Evolutionary conservation across 768 basidiomycete species (phyloP).

Genomic region (Tricholomella constricta): DNA sequence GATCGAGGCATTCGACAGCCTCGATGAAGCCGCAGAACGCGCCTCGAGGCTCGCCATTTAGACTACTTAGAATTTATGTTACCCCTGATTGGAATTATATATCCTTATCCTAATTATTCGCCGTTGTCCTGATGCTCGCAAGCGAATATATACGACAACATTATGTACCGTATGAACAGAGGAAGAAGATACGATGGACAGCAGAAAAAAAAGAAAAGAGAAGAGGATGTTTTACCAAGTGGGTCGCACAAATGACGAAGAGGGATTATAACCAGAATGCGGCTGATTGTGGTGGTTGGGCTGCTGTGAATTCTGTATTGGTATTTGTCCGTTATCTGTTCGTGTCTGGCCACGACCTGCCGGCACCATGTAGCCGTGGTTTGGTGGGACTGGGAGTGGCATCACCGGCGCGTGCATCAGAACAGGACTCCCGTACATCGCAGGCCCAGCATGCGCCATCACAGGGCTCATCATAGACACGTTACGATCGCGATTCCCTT

Average conservation of each 20-base stretch:
- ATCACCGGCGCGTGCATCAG: conserved; percentile 64
- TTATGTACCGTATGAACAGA: conserved; percentile 43
- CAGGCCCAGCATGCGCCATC: conserved; percentile 56
- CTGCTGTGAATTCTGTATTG: conserved; percentile 38
- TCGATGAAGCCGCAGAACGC: conserved; percentile 88
- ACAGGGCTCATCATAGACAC: conserved; percentile 73
- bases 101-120: conserved; percentile 14
- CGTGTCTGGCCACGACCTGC: conserved; percentile 52
- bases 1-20: conserved; percentile 90
- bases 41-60: conserved; percentile 73
- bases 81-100: conserved; percentile 15
- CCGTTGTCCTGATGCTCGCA: conserved; percentile 1
- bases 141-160: conserved; percentile 30
- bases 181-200: conserved; percentile 24
- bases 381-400: conserved; percentile 39
- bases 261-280: conserved; percentile 43
- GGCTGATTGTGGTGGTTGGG: conserved; percentile 31
- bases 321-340: conserved; percentile 48
- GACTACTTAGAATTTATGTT: conserved; percentile 22
- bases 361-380: conserved; percentile 49
- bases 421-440: conserved; percentile 74
- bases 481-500: conserved; percentile 47
- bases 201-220: conserved; percentile 26
- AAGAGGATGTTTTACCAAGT: conserved; percentile 46
- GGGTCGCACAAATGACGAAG: conserved; percentile 46